Conservation (phyloP, 2,329 filamentous ascomycete species). For the Metarhizium album region DNA sequence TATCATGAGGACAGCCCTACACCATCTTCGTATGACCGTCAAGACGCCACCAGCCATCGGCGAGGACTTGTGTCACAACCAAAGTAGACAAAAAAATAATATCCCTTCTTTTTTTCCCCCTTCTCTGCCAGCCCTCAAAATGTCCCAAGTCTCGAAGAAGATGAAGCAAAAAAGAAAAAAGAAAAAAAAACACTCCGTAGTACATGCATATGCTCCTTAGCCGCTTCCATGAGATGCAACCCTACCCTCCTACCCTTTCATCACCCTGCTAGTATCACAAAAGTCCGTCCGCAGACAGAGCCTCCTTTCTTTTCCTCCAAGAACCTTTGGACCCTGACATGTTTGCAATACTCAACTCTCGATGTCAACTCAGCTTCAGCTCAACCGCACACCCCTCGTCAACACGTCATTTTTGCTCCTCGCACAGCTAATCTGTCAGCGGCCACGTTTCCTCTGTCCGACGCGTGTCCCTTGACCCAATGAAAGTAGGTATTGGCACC, state of each 20-base stretch:
- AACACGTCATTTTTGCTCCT: conserved; percentile 21
- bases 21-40: neutral
- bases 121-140: neutral
- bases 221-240: neutral
- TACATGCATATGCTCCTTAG: neutral
- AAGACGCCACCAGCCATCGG: neutral
- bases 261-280: neutral
- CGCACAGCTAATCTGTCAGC: conserved; percentile 68
- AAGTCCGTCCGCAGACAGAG: neutral
- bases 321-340: neutral
- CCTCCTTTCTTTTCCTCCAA: neutral
- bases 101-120: neutral
- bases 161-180: neutral
- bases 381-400: neutral
- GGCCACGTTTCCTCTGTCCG: conserved; percentile 62
- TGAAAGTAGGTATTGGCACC: conserved; percentile 59
- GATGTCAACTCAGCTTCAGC: neutral
- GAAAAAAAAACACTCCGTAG: neutral
- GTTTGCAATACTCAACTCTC: neutral
- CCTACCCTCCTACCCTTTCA: neutral
- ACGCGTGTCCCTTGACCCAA: conserved; percentile 84
- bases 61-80: neutral
- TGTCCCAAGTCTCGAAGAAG: neutral
- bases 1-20: neutral
- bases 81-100: neutral